Evolutionary conservation across 805 yeast species (phyloP).

Genomic region (Saccharomycopsis capsularis): DNA sequence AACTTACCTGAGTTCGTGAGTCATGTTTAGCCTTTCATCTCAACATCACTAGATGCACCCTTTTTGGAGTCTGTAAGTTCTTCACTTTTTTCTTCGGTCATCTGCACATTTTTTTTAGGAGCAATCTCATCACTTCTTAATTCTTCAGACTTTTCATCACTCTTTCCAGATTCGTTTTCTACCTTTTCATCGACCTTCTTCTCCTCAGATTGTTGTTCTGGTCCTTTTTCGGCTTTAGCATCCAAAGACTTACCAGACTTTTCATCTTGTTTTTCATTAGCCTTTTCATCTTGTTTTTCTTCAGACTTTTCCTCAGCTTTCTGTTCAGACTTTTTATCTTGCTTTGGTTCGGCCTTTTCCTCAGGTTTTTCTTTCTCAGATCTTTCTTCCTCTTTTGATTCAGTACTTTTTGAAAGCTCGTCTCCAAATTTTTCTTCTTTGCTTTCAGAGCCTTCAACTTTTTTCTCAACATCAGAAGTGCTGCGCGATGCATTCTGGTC

Average conservation of each 20-base stretch:
- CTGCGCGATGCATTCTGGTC: too few relatives aligned
- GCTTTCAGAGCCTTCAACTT: not conserved
- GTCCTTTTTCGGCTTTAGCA: not conserved
- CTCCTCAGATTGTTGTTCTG: too few relatives aligned
- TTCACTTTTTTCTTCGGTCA: not conserved
- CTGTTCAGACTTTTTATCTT: conserved; percentile 1
- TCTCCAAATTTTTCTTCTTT: not conserved
- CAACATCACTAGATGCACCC: not conserved
- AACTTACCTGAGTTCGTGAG: too few relatives aligned
- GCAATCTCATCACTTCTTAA: too few relatives aligned
- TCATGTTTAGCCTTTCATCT: not conserved
- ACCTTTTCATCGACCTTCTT: not conserved
- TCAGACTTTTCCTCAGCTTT: conserved; percentile 3
- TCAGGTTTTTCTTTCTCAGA: too few relatives aligned
- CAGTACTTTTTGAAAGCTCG: not conserved
- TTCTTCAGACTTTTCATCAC: not conserved
- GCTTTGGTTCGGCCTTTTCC: conserved; percentile 5
- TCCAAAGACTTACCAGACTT: not conserved
- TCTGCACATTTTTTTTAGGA: too few relatives aligned
- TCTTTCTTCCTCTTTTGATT: not conserved
- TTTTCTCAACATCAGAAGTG: too few relatives aligned
- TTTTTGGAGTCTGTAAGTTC: not conserved
- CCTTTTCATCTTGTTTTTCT: not conserved
- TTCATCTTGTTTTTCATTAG: not conserved
- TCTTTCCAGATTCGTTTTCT: not conserved